Evolutionary conservation across 805 yeast species (phyloP).

Genomic region (Lipomyces spencermartinsiae): DNA sequence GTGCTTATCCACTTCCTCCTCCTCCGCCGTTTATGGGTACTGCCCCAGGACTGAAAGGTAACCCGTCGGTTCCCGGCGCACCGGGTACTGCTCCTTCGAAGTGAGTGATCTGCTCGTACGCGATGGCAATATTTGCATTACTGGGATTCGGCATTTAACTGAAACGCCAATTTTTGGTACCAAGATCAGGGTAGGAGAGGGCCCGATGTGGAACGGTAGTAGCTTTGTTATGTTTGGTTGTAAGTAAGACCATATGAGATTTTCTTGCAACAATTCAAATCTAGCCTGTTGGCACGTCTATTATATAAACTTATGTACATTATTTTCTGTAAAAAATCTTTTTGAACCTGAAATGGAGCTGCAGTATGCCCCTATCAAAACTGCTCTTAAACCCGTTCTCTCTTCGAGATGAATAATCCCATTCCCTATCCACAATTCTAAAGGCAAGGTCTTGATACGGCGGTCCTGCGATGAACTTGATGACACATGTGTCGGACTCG

Average conservation of each 20-base stretch:
- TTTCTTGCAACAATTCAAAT: not conserved
- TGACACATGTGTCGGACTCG: conserved; percentile 42
- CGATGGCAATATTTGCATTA: not conserved
- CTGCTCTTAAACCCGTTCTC: conserved; percentile 43
- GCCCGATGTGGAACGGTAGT: not conserved
- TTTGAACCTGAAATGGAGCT: conserved; percentile 48
- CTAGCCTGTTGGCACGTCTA: not conserved
- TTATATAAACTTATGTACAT: conserved; percentile 3
- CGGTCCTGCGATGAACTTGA: conserved; percentile 46
- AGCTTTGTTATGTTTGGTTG: not conserved
- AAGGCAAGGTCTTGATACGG: conserved; percentile 48
- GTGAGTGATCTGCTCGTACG: not conserved
- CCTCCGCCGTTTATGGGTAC: not conserved
- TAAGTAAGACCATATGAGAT: not conserved
- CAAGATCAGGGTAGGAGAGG: not conserved
- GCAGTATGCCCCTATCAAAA: conserved; percentile 48
- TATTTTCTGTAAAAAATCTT: conserved; percentile 42
- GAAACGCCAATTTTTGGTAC: not conserved
- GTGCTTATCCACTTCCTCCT: not conserved
- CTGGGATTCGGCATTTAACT: too few relatives aligned
- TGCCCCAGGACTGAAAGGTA: not conserved
- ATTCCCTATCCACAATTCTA: conserved; percentile 46
- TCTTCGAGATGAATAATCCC: conserved; percentile 45
- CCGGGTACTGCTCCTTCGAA: not conserved
- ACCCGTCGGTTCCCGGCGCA: not conserved